Percentiles rank a stretch among this genome's conserved stretches.
Evolutionary conservation across 2,329 filamentous ascomycete genomes (phyloP).

Genomic region (Colletotrichum orbiculare): DNA sequence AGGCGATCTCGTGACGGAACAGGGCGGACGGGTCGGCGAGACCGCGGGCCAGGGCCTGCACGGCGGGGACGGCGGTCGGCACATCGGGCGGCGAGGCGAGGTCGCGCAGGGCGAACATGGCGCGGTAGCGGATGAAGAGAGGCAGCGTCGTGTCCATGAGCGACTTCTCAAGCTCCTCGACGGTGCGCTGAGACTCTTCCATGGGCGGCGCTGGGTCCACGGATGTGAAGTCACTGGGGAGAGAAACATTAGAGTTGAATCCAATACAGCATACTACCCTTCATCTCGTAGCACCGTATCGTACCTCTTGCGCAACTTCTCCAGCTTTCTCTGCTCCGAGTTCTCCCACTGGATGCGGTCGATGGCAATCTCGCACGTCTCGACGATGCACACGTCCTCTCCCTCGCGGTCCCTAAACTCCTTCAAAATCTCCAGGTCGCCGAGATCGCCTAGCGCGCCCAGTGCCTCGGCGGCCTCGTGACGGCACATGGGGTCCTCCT

Average conservation of each 20-base stretch:
- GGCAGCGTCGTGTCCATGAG: slow-evolving; percentile 83
- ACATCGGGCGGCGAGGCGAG: slow-evolving; percentile 93
- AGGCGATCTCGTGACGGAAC: slow-evolving; percentile 97
- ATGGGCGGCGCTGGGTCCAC: slow-evolving; percentile 95
- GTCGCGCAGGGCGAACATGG: slow-evolving; percentile 97
- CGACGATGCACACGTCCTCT: slow-evolving; percentile 84
- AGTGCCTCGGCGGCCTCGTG: slow-evolving; percentile 97
- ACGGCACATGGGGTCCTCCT: slow-evolving; percentile 94
- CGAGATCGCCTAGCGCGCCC: slow-evolving; percentile 82
- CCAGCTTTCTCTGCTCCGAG: slow-evolving; percentile 74
- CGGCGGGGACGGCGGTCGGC: slow-evolving; percentile 87
- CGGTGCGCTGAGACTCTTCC: slow-evolving; percentile 75
- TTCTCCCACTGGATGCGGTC: slow-evolving; percentile 95
- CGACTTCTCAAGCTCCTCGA: slow-evolving; percentile 78
- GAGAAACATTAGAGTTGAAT: slow-evolving; percentile 24
- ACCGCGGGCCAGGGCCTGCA: slow-evolving; percentile 86
- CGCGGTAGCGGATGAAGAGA: slow-evolving; percentile 92
- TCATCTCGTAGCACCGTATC: slow-evolving; percentile 34
- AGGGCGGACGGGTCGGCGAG: slow-evolving; percentile 88
- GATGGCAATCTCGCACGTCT: slow-evolving; percentile 97
- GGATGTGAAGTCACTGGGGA: slow-evolving; percentile 86
- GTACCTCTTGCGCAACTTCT: slow-evolving; percentile 86
- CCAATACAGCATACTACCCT: slow-evolving; percentile 16
- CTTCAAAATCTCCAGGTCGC: slow-evolving; percentile 79
- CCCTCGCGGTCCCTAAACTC: slow-evolving; percentile 78